phyloP scores from a whole-genome alignment of 202 grass and related monocot species.

The Eragrostis tef region DNA sequence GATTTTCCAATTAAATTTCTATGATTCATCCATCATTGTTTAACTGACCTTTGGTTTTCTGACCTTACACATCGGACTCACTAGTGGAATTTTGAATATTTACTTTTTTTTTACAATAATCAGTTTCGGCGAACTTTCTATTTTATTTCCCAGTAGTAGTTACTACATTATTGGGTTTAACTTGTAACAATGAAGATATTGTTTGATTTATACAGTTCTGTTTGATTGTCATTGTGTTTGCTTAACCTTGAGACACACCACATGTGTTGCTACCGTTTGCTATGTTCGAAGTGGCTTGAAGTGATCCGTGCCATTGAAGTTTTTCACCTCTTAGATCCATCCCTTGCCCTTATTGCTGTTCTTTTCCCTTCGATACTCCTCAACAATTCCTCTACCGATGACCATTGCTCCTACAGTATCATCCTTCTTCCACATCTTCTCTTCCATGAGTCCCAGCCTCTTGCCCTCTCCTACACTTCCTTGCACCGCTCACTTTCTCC shows the following conservation, averaged over 20 bases:
- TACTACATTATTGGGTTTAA: not conserved
- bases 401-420: too few species aligned
- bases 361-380: too few species aligned
- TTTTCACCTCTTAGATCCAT: not conserved
- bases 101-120: conserved; percentile 3
- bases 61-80: not conserved
- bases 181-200: not conserved
- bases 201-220: not conserved
- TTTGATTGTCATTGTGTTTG: not conserved
- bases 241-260: not conserved
- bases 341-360: not conserved
- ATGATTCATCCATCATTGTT: not conserved
- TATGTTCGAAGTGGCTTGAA: not conserved
- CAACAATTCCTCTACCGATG: too few species aligned
- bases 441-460: too few species aligned
- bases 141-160: not conserved
- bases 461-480: too few species aligned
- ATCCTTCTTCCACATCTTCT: too few species aligned
- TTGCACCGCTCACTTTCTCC: too few species aligned
- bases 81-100: not conserved
- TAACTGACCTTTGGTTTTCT: not conserved
- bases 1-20: not conserved
- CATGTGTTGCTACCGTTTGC: not conserved
- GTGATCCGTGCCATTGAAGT: not conserved
- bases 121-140: not conserved